Base-by-base conservation (phyloP, 116 monocot genomes). In the Papilionanthe hybrid region DNA sequence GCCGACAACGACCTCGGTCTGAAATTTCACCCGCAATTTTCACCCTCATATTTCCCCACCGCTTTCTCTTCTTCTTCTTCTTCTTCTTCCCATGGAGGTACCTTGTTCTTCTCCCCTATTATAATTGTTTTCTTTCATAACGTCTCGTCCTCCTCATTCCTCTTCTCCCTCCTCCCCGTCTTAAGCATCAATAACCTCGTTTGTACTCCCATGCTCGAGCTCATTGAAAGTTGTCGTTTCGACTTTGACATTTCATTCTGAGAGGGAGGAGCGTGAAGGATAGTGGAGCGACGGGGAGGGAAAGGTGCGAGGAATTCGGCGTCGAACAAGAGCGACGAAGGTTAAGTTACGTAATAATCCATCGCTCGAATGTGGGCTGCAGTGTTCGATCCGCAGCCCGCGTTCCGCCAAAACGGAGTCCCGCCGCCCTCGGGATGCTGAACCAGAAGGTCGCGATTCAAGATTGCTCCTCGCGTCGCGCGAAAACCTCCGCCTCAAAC, bases 101-200 rank as follows among this genome's bases (percentile, higher is more conserved):
- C 81, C 74, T 66, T 75, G 66, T 89, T 89, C 86, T 79, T 89
- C 72, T 93, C 91, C 17, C 91, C 93, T 50, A 93, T 63, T 18
- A 93, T 93, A 69, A 93, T 93, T 4, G 85, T 84, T 75, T 89
- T 93, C 86, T 74, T 93, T 86, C 90, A 90, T n/a, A 93, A 41
- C 79, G 72, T 53, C 22, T 83, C 83, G 32, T 86, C 81, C 81
- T 84, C 88, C 45, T 18, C 79, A 1, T 45, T 80, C 55, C 74
- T 58, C 71, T 77, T 58, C 75, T 83, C 78, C 79, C 47, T 76
- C 48, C 65, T 81, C 22, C 79, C 82, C 55, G 81, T 80, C 58
- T 82, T 58, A 11, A 82, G 81, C 82, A 19, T 84, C 41, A 42
- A 19, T 76, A 93, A 47, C 48, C 84, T 81, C 3, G 86, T 87